Evolutionary conservation across 139 green algal species (phyloP), one percentile per base, ranked within the genome.

Genomic region (Gonium pectorale): DNA sequence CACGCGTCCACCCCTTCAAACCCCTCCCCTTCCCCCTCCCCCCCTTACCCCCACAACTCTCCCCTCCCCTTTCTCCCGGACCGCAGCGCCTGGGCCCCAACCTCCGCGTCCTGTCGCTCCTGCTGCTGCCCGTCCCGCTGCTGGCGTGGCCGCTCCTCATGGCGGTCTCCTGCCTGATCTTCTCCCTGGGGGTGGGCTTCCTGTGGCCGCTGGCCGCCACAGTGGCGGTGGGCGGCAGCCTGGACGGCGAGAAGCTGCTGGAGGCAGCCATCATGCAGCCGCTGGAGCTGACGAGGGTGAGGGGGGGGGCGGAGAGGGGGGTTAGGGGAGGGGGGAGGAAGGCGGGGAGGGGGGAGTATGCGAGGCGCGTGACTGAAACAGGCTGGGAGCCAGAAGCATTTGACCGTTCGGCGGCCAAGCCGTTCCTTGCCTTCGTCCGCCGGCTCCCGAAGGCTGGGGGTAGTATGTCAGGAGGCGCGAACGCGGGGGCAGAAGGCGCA

Each of bases 81-180:
- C 46, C 46, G 6, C 73, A 81, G 73, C 73, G 73, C 54, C 73
- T 81, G 26, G 73, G 73, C 29, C 40, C 40, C 40, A 82, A 44
- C 40, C 59, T 82, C 5, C 59, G 75, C n/a, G 5, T 67, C 3
- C 59, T 82, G 59, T 40, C 33, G 17, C 27, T 82, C 41, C 40
- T 82, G 40, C 52, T 82, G 59, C 75, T 82, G 59, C 75, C 75
- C 13, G 24, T 71, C 3, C 75, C 75, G 40, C 75, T 82, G 75
- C 11, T 82, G 29, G 59, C 21, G 6, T 71, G 59, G 75, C 75
- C 75, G 6, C 27, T 82, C 13, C 59, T 59, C 11, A 71, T 44
- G 13, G 43, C 8, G 5, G 19, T 82, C 6, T 59, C 29, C 56
- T 54, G 56, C 40, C 22, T 59, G n/a, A 27, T 85, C 11, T 67